Evolutionary conservation across 2,329 filamentous ascomycete species (phyloP).

Genomic region (Clonostachys chloroleuca): DNA sequence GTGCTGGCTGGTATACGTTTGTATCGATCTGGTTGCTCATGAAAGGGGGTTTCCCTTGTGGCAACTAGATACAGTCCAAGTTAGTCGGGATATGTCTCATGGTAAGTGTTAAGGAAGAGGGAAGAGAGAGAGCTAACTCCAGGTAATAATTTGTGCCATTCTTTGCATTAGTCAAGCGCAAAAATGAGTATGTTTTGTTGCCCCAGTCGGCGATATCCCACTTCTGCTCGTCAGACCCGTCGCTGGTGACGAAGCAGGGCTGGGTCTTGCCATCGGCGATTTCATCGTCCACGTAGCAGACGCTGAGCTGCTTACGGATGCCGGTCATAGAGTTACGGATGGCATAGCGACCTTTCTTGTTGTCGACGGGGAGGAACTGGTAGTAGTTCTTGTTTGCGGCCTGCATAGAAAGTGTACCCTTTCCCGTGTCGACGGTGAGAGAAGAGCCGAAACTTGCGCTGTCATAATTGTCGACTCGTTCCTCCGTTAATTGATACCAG

Average conservation of each 20-base stretch:
- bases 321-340: slow-evolving; percentile 18
- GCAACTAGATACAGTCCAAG: too few species aligned
- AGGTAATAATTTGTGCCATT: slow-evolving; percentile 24
- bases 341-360: slow-evolving; percentile 18
- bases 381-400: slow-evolving; percentile 9
- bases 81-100: too few species aligned
- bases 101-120: too few species aligned
- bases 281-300: slow-evolving; percentile 16
- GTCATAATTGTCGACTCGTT: slow-evolving; percentile 20
- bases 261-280: slow-evolving; percentile 15
- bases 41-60: slow-evolving; percentile 21
- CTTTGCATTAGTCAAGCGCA: slow-evolving; percentile 18
- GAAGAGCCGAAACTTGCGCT: slow-evolving; percentile 8
- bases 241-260: slow-evolving; percentile 17
- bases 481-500: slow-evolving; percentile 27
- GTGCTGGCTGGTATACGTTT: slow-evolving; percentile 15
- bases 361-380: slow-evolving; percentile 19
- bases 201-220: slow-evolving; percentile 25
- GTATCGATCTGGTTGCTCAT: slow-evolving; percentile 18
- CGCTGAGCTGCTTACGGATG: slow-evolving; percentile 18
- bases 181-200: slow-evolving; percentile 15
- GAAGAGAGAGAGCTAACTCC: slow-evolving; percentile 11
- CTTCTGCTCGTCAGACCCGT: slow-evolving; percentile 18
- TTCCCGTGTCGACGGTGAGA: slow-evolving; percentile 2
- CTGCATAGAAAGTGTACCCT: slow-evolving; percentile 13